phyloP scores from a whole-genome alignment of 768 basidiomycete genomes.

The Sutorius australiensis region DNA sequence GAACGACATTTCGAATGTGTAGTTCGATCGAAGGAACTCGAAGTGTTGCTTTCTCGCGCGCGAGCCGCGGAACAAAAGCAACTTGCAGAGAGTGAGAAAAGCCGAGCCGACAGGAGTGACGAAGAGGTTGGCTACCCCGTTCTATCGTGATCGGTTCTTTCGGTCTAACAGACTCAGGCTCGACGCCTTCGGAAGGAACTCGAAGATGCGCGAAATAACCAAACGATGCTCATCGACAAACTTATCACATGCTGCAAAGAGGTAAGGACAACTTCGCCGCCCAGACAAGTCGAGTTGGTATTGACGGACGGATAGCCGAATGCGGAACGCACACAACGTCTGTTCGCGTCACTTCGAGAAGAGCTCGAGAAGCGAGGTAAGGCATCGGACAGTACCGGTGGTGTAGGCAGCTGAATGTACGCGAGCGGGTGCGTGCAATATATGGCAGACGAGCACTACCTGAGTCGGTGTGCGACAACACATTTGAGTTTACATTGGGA shows the following conservation, averaged over 20 bases:
- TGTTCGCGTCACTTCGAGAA: slow-evolving; percentile 78
- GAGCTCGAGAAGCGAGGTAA: slow-evolving; percentile 73
- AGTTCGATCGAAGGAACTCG: slow-evolving; percentile 87
- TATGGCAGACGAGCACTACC: slow-evolving; percentile 9
- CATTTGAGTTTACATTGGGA: slow-evolving; percentile 1
- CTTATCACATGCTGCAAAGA: slow-evolving; percentile 84
- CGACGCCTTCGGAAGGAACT: slow-evolving; percentile 70
- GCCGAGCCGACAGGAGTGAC: slow-evolving; percentile 61
- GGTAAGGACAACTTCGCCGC: slow-evolving; percentile 42
- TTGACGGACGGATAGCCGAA: slow-evolving; percentile 53
- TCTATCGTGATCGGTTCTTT: slow-evolving; percentile 3
- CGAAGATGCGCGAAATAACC: slow-evolving; percentile 74
- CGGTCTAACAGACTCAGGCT: slow-evolving; percentile 39
- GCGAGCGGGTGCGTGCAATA: slow-evolving; percentile 13
- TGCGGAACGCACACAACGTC: slow-evolving; percentile 75
- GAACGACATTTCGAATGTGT: slow-evolving; percentile 92
- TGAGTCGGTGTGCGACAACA: slow-evolving; percentile 11
- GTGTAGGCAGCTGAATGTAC: slow-evolving; percentile 41
- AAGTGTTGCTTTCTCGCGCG: slow-evolving; percentile 81
- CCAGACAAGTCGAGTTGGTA: background rate
- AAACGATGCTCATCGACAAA: slow-evolving; percentile 79
- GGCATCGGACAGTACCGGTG: slow-evolving; percentile 37
- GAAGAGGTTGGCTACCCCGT: slow-evolving; percentile 58
- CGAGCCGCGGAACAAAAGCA: slow-evolving; percentile 86
- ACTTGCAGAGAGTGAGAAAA: slow-evolving; percentile 71